Evolutionary conservation across 768 basidiomycete species (phyloP).

Genomic region (Tubosaeta sp.): DNA sequence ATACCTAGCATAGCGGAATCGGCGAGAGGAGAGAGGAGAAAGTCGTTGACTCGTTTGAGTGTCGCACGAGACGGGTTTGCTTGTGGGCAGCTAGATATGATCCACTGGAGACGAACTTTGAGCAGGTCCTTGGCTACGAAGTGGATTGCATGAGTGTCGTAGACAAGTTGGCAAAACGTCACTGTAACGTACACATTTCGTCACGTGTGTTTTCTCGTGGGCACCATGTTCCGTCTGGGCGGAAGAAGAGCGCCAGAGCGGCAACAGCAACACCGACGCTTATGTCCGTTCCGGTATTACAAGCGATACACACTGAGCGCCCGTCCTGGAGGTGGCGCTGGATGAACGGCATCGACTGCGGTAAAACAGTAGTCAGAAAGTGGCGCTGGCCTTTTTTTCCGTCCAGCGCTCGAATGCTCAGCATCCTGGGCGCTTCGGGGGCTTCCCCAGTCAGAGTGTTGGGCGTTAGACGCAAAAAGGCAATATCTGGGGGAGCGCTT

Average conservation of each 20-base stretch:
- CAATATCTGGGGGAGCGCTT: background rate
- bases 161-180: background rate
- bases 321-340: conserved; percentile 34
- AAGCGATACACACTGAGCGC: conserved; percentile 44
- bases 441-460: background rate
- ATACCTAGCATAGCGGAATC: background rate
- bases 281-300: conserved; percentile 55
- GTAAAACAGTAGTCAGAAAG: conserved; percentile 48
- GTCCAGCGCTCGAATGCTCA: conserved; percentile 27
- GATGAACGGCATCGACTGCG: conserved; percentile 46
- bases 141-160: background rate
- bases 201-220: conserved; percentile 2
- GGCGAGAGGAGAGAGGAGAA: conserved; percentile 45
- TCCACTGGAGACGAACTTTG: conserved; percentile 77
- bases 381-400: conserved; percentile 54
- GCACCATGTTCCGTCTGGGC: conserved; percentile 41
- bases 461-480: conserved; percentile 16
- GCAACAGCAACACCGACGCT: conserved; percentile 62
- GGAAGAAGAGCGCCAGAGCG: conserved; percentile 56
- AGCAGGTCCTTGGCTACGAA: conserved; percentile 56
- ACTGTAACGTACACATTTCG: conserved; percentile 19
- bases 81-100: conserved; percentile 67
- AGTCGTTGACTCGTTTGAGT: conserved; percentile 76
- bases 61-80: conserved; percentile 84
- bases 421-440: background rate